Evolutionary conservation across 2,329 filamentous ascomycete species (phyloP).

Genomic region (Phaeomoniella chlamydospora): DNA sequence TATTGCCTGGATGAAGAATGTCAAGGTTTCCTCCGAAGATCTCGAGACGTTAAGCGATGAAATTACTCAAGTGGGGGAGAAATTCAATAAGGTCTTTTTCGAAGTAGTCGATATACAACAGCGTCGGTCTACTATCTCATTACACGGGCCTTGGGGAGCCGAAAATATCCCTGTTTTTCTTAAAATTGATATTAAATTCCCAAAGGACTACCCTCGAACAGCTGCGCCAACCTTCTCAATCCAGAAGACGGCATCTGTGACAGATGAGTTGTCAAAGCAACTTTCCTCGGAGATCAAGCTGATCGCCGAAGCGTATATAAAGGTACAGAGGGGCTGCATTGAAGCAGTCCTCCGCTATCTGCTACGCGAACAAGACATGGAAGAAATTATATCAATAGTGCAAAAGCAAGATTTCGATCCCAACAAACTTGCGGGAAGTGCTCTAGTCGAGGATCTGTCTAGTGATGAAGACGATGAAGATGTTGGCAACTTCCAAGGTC

Average conservation of each 20-base stretch:
- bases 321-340: constrained; percentile 39
- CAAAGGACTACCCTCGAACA: constrained; percentile 37
- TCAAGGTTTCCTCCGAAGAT: constrained; percentile 42
- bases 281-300: constrained; percentile 36
- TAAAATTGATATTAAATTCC: constrained; percentile 44
- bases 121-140: constrained; percentile 38
- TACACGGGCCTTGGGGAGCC: constrained; percentile 46
- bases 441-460: constrained; percentile 57
- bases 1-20: constrained; percentile 51
- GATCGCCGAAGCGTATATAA: constrained; percentile 40
- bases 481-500: constrained; percentile 24
- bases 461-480: constrained; percentile 61
- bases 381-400: constrained; percentile 39
- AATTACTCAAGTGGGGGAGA: constrained; percentile 45
- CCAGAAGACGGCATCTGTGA: constrained; percentile 43
- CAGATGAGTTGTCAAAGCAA: constrained; percentile 32
- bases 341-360: constrained; percentile 48
- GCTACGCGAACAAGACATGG: constrained; percentile 41
- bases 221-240: constrained; percentile 36
- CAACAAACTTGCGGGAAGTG: constrained; percentile 25
- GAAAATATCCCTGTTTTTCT: constrained; percentile 38
- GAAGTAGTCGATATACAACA: constrained; percentile 42
- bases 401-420: constrained; percentile 45
- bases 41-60: constrained; percentile 44
- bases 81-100: constrained; percentile 45